Evolutionary conservation across 495 filamentous ascomycete species (phyloP).

Genomic region (Apodospora peruviana): DNA sequence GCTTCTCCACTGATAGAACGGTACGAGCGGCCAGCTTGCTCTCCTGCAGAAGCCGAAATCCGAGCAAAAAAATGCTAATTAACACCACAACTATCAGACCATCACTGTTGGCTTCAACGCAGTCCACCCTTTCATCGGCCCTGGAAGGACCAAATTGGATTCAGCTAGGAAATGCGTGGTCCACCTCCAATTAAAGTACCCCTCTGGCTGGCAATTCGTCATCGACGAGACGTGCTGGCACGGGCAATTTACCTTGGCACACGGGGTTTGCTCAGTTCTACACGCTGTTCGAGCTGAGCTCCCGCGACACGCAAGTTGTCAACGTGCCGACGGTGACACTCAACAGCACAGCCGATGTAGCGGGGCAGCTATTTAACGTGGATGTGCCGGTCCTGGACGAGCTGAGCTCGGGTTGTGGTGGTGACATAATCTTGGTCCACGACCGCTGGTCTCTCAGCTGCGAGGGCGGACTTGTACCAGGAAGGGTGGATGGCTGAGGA

Average conservation of each 20-base stretch:
- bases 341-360: neutral
- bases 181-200: neutral
- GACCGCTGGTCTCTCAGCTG: neutral
- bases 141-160: neutral
- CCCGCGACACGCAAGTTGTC: neutral
- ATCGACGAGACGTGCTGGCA: neutral
- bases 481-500: neutral
- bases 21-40: neutral
- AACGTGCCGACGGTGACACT: neutral
- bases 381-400: neutral
- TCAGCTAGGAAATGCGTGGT: neutral
- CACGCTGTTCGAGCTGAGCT: neutral
- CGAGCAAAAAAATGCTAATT: neutral
- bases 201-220: neutral
- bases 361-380: neutral
- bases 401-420: neutral
- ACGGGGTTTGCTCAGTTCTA: neutral
- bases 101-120: neutral
- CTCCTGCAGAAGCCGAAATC: too few species aligned
- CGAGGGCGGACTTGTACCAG: neutral
- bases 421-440: neutral
- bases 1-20: neutral
- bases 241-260: neutral
- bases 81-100: neutral
- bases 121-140: neutral